These are phyloP conservation scores for Colletotrichum sp. DNA, from an alignment of 2,329 filamentous ascomycete genomes.

Conservation along the genomic window DNA sequence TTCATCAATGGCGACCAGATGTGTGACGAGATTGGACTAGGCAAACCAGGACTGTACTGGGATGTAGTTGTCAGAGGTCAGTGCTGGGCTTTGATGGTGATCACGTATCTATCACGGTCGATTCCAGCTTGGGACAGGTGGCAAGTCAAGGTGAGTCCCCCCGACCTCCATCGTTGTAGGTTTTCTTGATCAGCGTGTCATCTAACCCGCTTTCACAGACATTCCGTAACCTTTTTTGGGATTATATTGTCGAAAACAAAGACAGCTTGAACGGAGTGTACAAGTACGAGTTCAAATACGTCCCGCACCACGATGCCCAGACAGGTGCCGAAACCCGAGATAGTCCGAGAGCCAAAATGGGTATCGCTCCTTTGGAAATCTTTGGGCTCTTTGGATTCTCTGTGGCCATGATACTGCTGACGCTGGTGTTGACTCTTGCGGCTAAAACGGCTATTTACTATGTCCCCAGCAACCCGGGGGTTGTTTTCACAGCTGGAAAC, in stretches of 20 bases:
- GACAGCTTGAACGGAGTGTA: neutral
- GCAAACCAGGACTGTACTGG: neutral
- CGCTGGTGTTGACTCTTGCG: neutral
- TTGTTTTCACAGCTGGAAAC: neutral
- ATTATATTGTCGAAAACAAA: neutral
- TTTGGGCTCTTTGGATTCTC: neutral
- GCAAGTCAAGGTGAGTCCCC: neutral
- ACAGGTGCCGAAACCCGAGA: neutral
- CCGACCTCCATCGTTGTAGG: neutral
- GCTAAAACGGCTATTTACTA: neutral
- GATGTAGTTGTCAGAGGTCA: neutral
- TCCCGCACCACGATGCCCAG: neutral
- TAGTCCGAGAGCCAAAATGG: neutral
- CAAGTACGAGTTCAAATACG: neutral
- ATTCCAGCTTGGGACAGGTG: neutral
- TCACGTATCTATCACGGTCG: neutral
- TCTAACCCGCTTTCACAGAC: neutral
- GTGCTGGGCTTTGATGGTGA: neutral
- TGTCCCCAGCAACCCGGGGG: rapidly evolving
- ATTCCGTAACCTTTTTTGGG: neutral
- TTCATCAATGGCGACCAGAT: neutral
- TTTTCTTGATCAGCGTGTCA: rapidly evolving
- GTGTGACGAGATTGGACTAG: neutral
- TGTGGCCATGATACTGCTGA: neutral
- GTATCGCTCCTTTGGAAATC: neutral